Evolutionary conservation across 768 basidiomycete genomes (phyloP).

Genomic region (Boletus sp.): DNA sequence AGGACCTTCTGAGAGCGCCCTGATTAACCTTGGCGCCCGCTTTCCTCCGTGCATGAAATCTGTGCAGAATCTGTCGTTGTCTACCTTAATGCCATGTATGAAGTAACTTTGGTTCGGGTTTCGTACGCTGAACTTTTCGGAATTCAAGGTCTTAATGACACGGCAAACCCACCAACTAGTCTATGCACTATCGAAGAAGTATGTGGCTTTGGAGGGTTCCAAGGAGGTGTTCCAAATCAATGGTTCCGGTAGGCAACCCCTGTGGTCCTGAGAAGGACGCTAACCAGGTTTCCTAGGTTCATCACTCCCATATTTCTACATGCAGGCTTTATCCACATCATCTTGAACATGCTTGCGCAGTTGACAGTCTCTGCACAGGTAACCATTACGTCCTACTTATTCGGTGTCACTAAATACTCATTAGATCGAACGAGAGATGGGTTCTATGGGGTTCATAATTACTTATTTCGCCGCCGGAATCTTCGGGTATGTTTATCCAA

Average conservation of each 20-base stretch:
- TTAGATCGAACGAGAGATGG: slow-evolving; percentile 90
- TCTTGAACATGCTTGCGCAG: slow-evolving; percentile 89
- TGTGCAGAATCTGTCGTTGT: slow-evolving; percentile 52
- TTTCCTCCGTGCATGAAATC: slow-evolving; percentile 91
- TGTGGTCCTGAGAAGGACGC: slow-evolving; percentile 46
- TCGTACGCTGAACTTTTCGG: slow-evolving; percentile 2
- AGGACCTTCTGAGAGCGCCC: slow-evolving; percentile 78
- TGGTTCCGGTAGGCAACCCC: slow-evolving; percentile 44
- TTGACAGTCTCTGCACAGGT: slow-evolving; percentile 76
- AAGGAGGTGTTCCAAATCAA: slow-evolving; percentile 46
- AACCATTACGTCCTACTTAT: slow-evolving; percentile 2
- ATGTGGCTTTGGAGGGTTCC: slow-evolving; percentile 84
- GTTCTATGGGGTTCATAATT: slow-evolving; percentile 77
- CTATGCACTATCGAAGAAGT: slow-evolving; percentile 76
- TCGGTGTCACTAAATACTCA: neutral
- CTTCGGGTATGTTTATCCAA: slow-evolving; percentile 60
- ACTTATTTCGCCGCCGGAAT: slow-evolving; percentile 90
- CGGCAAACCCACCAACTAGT: slow-evolving; percentile 67
- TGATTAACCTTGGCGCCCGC: slow-evolving; percentile 87
- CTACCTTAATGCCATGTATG: slow-evolving; percentile 59
- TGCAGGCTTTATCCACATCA: slow-evolving; percentile 91
- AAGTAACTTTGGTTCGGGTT: slow-evolving; percentile 7
- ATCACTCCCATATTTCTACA: slow-evolving; percentile 89
- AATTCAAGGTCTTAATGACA: slow-evolving; percentile 71
- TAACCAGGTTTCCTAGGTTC: slow-evolving; percentile 48